A percentile compares a stretch with the other conserved stretches of the same genome.
Conservation (phyloP, 2,329 filamentous ascomycete species). For the Claviceps purpurea region DNA sequence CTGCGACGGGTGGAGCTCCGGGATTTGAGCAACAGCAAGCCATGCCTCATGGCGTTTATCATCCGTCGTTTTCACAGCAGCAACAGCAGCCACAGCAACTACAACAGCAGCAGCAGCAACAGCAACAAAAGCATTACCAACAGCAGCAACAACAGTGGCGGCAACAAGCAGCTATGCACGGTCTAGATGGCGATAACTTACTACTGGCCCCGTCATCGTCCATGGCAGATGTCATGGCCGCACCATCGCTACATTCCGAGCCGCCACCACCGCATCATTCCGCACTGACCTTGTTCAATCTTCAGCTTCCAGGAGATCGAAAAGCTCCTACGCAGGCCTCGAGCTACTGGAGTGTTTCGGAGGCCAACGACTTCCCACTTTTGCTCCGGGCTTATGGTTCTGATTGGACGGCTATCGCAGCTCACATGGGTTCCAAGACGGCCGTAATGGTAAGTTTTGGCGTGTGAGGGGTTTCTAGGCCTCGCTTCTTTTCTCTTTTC, state of each 20-base stretch:
- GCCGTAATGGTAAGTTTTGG: conserved; percentile 58
- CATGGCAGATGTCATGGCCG: conserved; percentile 41
- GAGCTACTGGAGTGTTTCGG: conserved; percentile 80
- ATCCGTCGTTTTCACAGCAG: conserved; percentile 24
- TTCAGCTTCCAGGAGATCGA: conserved; percentile 34
- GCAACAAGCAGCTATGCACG: conserved; percentile 9
- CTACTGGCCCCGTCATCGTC: conserved; percentile 18
- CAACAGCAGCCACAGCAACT: neutral
- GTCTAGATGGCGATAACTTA: conserved; percentile 23
- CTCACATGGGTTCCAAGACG: conserved; percentile 72
- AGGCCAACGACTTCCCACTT: conserved; percentile 62
- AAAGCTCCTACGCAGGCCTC: conserved; percentile 48
- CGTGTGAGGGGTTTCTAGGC: too few species aligned
- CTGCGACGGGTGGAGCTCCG: conserved; percentile 15
- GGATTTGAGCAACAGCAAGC: conserved; percentile 29
- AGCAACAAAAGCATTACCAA: neutral
- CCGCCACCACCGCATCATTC: conserved; percentile 33
- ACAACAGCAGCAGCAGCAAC: conserved; percentile 3
- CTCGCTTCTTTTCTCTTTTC: neutral
- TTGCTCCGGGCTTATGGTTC: conserved; percentile 64
- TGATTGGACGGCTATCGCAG: conserved; percentile 63
- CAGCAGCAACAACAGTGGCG: neutral
- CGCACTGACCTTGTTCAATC: conserved; percentile 36
- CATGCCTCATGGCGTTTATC: conserved; percentile 22
- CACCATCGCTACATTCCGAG: conserved; percentile 42